Conservation (phyloP, 768 basidiomycete genomes). For the Amanita molliuscula region DNA sequence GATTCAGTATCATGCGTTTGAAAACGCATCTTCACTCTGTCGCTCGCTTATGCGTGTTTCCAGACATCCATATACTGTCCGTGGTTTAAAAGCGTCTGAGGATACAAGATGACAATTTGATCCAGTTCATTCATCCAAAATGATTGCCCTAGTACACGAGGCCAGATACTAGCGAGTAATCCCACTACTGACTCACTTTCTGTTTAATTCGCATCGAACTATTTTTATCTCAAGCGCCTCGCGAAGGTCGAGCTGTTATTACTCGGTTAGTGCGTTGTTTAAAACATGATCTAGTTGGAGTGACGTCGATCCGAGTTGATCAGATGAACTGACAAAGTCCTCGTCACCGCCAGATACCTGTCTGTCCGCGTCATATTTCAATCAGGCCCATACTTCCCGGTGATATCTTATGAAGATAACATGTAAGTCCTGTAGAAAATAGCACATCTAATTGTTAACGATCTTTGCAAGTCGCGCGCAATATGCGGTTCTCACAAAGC, state of each 20-base stretch:
- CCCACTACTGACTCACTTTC: too few relatives aligned
- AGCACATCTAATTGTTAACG: background rate
- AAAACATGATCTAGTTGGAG: conserved; percentile 29
- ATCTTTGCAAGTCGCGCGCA: conserved; percentile 36
- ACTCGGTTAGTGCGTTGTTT: background rate
- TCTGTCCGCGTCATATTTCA: background rate
- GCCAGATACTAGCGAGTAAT: too few relatives aligned
- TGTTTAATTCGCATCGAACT: too few relatives aligned
- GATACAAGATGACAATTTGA: too few relatives aligned
- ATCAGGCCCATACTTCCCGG: conserved; percentile 50
- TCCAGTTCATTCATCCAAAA: too few relatives aligned
- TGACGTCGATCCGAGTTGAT: background rate
- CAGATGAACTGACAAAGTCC: conserved; percentile 23
- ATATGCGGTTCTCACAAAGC: conserved; percentile 38
- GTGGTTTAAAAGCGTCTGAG: too few relatives aligned
- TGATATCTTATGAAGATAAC: conserved; percentile 47
- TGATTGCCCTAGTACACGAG: too few relatives aligned
- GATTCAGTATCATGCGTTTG: too few relatives aligned
- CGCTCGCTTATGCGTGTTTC: too few relatives aligned
- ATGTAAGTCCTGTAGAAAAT: conserved; percentile 25
- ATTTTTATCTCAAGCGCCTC: too few relatives aligned
- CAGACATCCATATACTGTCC: too few relatives aligned
- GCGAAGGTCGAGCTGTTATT: conserved; percentile 11
- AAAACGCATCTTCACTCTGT: too few relatives aligned
- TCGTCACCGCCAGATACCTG: conserved; percentile 48